These are phyloP conservation scores for Solioccasus polychromus DNA, from an alignment of 768 basidiomycete genomes.

Conservation along the genomic window DNA sequence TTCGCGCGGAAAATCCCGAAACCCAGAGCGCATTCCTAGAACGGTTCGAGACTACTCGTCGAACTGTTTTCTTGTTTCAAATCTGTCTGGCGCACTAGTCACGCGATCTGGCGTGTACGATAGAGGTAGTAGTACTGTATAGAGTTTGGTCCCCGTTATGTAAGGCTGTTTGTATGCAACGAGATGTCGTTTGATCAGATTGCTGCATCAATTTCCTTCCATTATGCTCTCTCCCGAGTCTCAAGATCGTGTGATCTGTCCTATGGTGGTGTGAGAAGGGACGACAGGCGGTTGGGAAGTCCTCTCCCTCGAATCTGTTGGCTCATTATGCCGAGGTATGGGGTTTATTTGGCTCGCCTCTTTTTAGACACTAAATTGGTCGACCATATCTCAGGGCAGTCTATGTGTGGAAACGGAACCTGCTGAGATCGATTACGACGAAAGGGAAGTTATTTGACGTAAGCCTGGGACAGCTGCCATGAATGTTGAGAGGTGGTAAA, in stretches of 20 bases:
- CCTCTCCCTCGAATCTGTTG: slow-evolving; percentile 37
- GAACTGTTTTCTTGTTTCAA: too few species aligned
- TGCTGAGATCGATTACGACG: too few species aligned
- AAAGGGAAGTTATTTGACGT: too few species aligned
- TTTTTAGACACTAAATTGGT: background rate
- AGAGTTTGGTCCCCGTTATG: too few species aligned
- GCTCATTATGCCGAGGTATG: slow-evolving; percentile 44
- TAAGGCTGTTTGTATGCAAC: slow-evolving; percentile 59
- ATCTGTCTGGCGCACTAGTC: too few species aligned
- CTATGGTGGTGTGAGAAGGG: slow-evolving; percentile 29
- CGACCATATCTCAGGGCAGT: slow-evolving; percentile 10
- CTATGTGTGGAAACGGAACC: slow-evolving; percentile 13
- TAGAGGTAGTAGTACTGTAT: too few species aligned
- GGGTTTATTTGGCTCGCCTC: rapidly evolving
- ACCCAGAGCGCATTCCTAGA: too few species aligned
- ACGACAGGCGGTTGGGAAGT: slow-evolving; percentile 41
- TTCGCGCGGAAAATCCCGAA: too few species aligned
- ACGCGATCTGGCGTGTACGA: too few species aligned
- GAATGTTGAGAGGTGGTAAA: too few species aligned
- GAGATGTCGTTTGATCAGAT: slow-evolving; percentile 51
- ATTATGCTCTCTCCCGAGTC: slow-evolving; percentile 39
- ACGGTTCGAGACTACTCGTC: too few species aligned
- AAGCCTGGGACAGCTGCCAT: too few species aligned
- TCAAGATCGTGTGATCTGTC: slow-evolving; percentile 33
- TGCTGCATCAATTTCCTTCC: slow-evolving; percentile 46